Conservation (phyloP, 73 alveolate genomes). For the Strombidium stylifer region DNA sequence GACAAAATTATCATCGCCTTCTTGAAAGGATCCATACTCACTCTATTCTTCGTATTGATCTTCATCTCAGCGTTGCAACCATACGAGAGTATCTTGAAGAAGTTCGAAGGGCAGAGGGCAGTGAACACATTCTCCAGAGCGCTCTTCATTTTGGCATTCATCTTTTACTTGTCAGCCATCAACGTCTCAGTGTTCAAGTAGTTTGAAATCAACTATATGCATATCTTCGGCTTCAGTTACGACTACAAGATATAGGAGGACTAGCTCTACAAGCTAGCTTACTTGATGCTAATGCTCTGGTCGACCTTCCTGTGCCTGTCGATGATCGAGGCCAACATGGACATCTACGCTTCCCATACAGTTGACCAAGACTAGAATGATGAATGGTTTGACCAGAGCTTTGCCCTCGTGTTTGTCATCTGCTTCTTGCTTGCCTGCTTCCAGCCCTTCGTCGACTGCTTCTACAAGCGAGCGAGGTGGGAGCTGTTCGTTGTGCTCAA, state of each 20-base stretch:
- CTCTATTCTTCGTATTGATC: too few relatives aligned
- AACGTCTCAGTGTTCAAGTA: conserved; percentile 33
- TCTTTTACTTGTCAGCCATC: too few relatives aligned
- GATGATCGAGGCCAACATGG: background rate
- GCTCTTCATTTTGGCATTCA: too few relatives aligned
- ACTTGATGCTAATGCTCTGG: background rate
- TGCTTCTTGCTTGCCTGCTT: background rate
- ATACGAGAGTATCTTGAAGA: too few relatives aligned
- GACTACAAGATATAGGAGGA: conserved; percentile 38
- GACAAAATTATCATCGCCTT: conserved; percentile 25
- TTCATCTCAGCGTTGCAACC: too few relatives aligned
- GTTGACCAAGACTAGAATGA: too few relatives aligned
- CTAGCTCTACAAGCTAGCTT: conserved; percentile 14
- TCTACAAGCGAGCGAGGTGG: conserved; percentile 33
- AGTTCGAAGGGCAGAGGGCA: too few relatives aligned
- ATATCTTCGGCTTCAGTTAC: conserved; percentile 67
- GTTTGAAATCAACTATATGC: conserved; percentile 65
- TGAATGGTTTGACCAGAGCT: background rate
- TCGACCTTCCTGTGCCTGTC: background rate
- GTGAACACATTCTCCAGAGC: too few relatives aligned
- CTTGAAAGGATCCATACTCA: too few relatives aligned
- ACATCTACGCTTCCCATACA: background rate
- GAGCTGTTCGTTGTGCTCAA: conserved; percentile 9
- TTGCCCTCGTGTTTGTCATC: background rate
- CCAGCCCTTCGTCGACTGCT: conserved; percentile 8